phyloP scores from a whole-genome alignment of 108 stramenopile species.

The Fistulifera solaris region DNA sequence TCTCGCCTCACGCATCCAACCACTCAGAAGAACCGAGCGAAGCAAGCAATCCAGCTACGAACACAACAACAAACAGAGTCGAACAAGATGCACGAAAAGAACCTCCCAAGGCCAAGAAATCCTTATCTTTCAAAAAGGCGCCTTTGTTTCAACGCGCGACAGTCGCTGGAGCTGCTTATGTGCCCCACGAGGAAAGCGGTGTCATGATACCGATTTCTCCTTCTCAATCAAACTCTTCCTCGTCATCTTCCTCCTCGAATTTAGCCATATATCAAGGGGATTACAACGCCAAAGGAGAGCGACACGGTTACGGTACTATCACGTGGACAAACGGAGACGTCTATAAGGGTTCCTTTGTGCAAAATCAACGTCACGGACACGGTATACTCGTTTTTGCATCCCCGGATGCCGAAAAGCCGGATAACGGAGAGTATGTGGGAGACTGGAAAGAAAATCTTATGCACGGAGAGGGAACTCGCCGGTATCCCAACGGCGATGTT shows the following conservation, averaged over 20 bases:
- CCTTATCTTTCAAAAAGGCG: too few relatives aligned
- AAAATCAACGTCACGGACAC: slow-evolving; percentile 12
- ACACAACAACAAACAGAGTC: too few relatives aligned
- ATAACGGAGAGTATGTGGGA: slow-evolving; percentile 49
- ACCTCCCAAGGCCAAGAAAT: too few relatives aligned
- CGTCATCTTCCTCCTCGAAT: not conserved
- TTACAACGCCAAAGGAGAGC: slow-evolving; percentile 34
- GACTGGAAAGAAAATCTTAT: slow-evolving; percentile 48
- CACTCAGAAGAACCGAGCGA: too few relatives aligned
- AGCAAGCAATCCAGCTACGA: too few relatives aligned
- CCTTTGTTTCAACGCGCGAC: too few relatives aligned
- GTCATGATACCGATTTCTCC: too few relatives aligned
- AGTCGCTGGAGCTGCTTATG: too few relatives aligned
- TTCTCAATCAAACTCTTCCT: too few relatives aligned
- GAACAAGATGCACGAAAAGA: too few relatives aligned
- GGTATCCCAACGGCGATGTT: slow-evolving; percentile 49
- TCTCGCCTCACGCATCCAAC: too few relatives aligned
- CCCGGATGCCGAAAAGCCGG: slow-evolving; percentile 52
- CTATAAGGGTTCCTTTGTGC: slow-evolving; percentile 12
- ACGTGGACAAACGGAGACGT: slow-evolving; percentile 7
- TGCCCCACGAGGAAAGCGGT: too few relatives aligned
- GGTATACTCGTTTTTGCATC: slow-evolving; percentile 23
- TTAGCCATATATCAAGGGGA: slow-evolving; percentile 32
- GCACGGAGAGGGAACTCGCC: slow-evolving; percentile 43
- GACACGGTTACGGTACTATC: slow-evolving; percentile 18